phyloP scores from a whole-genome alignment of 129 eudicot genomes.

The Scalesia atractyloides region DNA sequence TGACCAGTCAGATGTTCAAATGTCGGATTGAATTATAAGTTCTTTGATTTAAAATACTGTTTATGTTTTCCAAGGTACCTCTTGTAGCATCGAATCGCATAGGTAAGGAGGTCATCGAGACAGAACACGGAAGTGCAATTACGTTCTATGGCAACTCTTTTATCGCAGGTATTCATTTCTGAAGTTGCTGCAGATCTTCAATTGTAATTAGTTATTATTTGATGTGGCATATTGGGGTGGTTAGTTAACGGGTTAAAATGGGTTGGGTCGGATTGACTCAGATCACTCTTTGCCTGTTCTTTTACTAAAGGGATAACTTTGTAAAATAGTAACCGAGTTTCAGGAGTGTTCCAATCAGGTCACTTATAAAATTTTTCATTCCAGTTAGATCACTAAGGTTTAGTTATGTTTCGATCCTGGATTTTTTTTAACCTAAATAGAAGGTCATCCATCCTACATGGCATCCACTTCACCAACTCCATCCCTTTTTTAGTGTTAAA shows the following conservation, averaged over 20 bases:
- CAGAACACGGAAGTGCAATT: constrained; percentile 97
- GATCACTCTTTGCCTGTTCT: background rate
- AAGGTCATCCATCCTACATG: no score
- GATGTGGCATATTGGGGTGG: background rate
- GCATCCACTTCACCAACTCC: no score
- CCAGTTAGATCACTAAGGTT: no score
- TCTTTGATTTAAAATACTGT: background rate
- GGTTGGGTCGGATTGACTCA: background rate
- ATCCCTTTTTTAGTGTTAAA: no score
- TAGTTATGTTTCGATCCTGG: no score
- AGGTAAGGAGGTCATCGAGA: constrained; percentile 83
- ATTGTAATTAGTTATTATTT: background rate
- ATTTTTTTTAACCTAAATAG: no score
- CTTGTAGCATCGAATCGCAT: constrained; percentile 94
- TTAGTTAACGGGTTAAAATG: background rate
- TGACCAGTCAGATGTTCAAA: background rate
- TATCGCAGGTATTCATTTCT: constrained; percentile 69
- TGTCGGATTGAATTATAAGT: background rate
- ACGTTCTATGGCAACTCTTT: constrained; percentile 97
- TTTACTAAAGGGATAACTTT: no score
- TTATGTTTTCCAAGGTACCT: constrained; percentile 63
- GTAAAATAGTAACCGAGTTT: no score
- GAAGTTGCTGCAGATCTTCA: constrained; percentile 11
- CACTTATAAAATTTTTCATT: no score
- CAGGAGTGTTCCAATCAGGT: no score